Evolutionary conservation across 495 filamentous ascomycete genomes (phyloP), one percentile per base, ranked within the genome.

Genomic region (Platismatia glauca): DNA sequence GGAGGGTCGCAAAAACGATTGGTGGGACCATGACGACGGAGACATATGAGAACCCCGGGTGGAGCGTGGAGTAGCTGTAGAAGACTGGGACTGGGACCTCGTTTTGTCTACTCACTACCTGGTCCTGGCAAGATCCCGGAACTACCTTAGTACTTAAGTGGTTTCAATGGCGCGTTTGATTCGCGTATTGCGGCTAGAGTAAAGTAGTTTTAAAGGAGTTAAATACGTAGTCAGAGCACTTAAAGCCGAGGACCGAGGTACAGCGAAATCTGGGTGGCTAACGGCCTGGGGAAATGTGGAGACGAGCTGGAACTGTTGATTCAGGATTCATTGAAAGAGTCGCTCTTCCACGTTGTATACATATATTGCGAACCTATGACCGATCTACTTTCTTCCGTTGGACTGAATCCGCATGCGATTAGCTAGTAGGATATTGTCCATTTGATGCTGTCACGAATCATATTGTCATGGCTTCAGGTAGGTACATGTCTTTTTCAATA

Each of bases 1-100:
- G 88, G 29, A 91, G 71, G 7, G 90, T 86, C 16, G 86, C 85
- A 34, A 69, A 77, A 29, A 85, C 75, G 50, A 93, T 77, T 0
- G 87, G 79, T 12, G 87, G 76, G 48, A 73, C 59, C 62, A 76
- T 76, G 16, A 37, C 20, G 24, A 52, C 9, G 57, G 24, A 59
- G n/a, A 38, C 7, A 7, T 58, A 6, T 22, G 8, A 22, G 27
- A 27, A 2, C 4, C 1, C 22, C 7, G 12, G 15, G n/a, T 8
- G 29, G 20, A 24, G 50, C 27, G 7, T 4, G 13, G 18, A 3
- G 1, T 27, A 9, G 27, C 22, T 9, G 24, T 27, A 27, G 9
- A 22, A 12, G 6, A 53, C 0, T 8, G 20, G 24, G 27, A 2
- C 9, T 50, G 22, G 24, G 22, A 15, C 16, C 22, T 50, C 4